Base-by-base conservation (phyloP, 768 basidiomycete genomes). In the Mycena vitilis region DNA sequence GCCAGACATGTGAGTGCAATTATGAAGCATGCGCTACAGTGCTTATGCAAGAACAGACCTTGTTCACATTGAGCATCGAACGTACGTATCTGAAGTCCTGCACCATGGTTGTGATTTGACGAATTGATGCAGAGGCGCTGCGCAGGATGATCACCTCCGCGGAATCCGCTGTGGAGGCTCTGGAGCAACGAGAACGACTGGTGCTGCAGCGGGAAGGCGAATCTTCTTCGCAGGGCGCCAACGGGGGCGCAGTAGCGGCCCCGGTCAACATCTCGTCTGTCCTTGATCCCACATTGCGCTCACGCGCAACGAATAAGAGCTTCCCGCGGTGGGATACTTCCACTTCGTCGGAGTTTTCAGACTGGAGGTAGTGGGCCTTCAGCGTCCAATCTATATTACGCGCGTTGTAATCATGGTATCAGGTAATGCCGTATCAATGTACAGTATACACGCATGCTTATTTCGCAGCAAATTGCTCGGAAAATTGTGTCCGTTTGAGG, bases 61-160 rank as follows among this genome's bases (percentile, higher is more conserved):
- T 81, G 49, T 78, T 81, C 55, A 75, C 78, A 1, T 69, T 81
- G 52, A 78, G 78, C 61, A 78, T 81, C 25, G 77, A 76, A 70
- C 68, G 77, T 77, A 49, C 60, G 76, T 73, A 30, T 25, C 38
- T 45, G 34, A 23, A 30, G 30, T 40, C 40, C 18, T 22, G 16
- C 38, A 13, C n/a, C 15, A 45, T 54, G 3, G 15, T 48, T 12
- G 59, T 62, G 38, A 64, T 56, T 66, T n/a, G 59, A 56, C 42
- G n/a, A 42, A 51, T 36, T 51, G 34, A 57, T 40, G 18, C 44
- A 77, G 77, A 74, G 60, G 67, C 70, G 12, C 63, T 78, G 38
- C 73, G 70, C 22, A 74, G 72, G 61, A 75, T 78, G 66, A 73
- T 75, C 8, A 72, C 71, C 30, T 70, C 73, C 12, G 75, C 77